These are phyloP conservation scores for Citrus mangshanensis DNA, from an alignment of 345 rosid genomes.

Conservation along the genomic window DNA sequence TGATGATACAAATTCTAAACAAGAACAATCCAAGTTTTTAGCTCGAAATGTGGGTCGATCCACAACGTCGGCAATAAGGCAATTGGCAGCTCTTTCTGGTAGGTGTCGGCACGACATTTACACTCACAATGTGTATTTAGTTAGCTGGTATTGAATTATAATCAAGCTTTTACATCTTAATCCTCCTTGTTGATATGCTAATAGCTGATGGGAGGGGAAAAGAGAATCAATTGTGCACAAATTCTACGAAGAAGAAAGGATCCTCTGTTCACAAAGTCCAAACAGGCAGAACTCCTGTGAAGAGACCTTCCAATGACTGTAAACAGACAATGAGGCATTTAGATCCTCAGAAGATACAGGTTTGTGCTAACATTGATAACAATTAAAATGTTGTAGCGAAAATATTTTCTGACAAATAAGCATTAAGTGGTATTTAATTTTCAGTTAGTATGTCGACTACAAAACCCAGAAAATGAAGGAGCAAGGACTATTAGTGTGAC, in stretches of 20 bases:
- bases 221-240: slow-evolving; percentile 35
- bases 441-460: slow-evolving; percentile 38
- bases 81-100: slow-evolving; percentile 39
- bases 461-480: slow-evolving; percentile 39
- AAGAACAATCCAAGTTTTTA: slow-evolving; percentile 21
- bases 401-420: slow-evolving; percentile 12
- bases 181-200: slow-evolving; percentile 1
- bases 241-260: slow-evolving; percentile 30
- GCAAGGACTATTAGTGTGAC: slow-evolving; percentile 21
- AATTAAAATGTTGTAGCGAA: not conserved
- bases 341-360: slow-evolving; percentile 45
- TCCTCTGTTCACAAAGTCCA: slow-evolving; percentile 27
- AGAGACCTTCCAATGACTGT: slow-evolving; percentile 28
- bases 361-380: slow-evolving; percentile 2
- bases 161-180: not conserved
- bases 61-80: slow-evolving; percentile 14
- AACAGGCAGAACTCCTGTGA: slow-evolving; percentile 29
- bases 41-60: slow-evolving; percentile 25
- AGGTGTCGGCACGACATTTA: not conserved
- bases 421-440: slow-evolving; percentile 5
- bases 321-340: slow-evolving; percentile 39
- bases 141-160: not conserved
- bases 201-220: slow-evolving; percentile 39
- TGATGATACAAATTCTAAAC: slow-evolving; percentile 24
- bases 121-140: not conserved